A percentile compares a stretch with the other conserved stretches of the same genome.
These are phyloP conservation scores for Clarireedia monteithiana DNA, from an alignment of 2,329 filamentous ascomycete genomes.

Conservation along the genomic window DNA sequence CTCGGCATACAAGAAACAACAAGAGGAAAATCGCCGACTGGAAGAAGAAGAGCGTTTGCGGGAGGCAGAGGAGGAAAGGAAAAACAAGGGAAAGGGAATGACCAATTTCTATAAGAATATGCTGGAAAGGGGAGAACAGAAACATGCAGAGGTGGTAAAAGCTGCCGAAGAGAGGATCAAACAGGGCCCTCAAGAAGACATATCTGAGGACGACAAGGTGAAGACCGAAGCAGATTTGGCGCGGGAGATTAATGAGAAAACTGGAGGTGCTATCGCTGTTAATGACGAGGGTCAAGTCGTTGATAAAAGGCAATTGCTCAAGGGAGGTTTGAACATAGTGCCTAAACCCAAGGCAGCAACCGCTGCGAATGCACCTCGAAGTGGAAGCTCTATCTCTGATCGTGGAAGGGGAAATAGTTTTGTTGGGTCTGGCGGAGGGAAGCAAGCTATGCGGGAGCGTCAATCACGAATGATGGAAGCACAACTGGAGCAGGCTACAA, in stretches of 20 bases:
- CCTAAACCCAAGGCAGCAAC: constrained; percentile 48
- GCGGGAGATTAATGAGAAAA: constrained; percentile 54
- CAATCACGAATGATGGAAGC: constrained; percentile 74
- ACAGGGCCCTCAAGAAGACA: constrained; percentile 33
- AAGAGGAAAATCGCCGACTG: constrained; percentile 62
- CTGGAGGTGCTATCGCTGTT: constrained; percentile 53
- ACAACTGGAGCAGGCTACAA: constrained; percentile 66
- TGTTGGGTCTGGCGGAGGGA: constrained; percentile 40
- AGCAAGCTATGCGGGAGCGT: constrained; percentile 63
- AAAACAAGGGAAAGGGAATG: constrained; percentile 64
- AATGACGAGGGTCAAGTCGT: constrained; percentile 80
- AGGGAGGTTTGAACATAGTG: constrained; percentile 66
- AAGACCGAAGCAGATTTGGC: constrained; percentile 58
- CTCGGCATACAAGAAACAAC: constrained; percentile 72
- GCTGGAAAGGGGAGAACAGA: constrained; percentile 61
- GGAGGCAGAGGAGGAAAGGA: constrained; percentile 57
- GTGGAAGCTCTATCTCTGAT: constrained; percentile 17
- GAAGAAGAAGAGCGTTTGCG: constrained; percentile 64
- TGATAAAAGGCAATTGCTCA: constrained; percentile 74
- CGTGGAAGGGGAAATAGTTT: constrained; percentile 29
- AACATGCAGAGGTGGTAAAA: constrained; percentile 61
- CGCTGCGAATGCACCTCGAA: constrained; percentile 11
- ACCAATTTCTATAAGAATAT: constrained; percentile 70
- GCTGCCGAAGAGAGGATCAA: constrained; percentile 52
- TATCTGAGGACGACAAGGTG: constrained; percentile 33